phyloP scores from a whole-genome alignment of 352 stramenopile genomes.

The Globisporangium paroecandrum region DNA sequence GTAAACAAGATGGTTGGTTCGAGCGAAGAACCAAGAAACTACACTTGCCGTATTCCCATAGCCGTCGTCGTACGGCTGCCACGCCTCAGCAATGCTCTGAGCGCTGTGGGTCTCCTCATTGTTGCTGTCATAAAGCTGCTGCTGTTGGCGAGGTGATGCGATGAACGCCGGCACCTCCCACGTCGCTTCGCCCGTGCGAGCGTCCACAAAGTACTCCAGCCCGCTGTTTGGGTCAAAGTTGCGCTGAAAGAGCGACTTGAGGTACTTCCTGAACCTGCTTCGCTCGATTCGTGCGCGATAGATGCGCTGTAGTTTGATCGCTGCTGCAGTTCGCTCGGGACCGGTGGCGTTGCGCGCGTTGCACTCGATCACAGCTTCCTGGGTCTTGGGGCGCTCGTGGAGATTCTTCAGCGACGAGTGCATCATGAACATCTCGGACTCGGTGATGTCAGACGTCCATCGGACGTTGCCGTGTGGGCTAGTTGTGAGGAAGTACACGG shows the following conservation, averaged over 20 bases:
- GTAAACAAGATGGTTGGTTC: neutral
- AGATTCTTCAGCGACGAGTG: slow-evolving; percentile 42
- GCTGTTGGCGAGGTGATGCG: slow-evolving; percentile 8
- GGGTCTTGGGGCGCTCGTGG: slow-evolving; percentile 23
- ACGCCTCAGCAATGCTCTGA: slow-evolving; percentile 25
- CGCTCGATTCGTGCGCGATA: slow-evolving; percentile 63
- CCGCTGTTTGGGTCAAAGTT: slow-evolving; percentile 42
- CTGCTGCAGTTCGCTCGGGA: slow-evolving; percentile 50
- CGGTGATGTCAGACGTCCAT: slow-evolving; percentile 53
- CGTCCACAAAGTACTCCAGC: slow-evolving; percentile 59
- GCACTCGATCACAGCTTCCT: slow-evolving; percentile 23
- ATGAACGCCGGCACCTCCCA: slow-evolving; percentile 45
- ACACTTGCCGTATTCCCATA: slow-evolving; percentile 53
- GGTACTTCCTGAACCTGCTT: slow-evolving; percentile 52
- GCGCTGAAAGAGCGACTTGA: slow-evolving; percentile 55
- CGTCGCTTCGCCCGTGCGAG: slow-evolving; percentile 51
- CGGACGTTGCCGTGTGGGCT: slow-evolving; percentile 21
- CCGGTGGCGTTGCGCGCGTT: slow-evolving; percentile 61
- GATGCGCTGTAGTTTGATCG: slow-evolving; percentile 65
- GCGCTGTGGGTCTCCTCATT: slow-evolving; percentile 7
- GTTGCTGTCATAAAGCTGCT: slow-evolving; percentile 2
- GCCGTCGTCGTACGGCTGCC: slow-evolving; percentile 57
- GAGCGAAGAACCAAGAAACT: neutral
- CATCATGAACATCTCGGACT: slow-evolving; percentile 55
- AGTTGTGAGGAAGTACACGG: slow-evolving; percentile 43